A percentile compares a stretch with the other conserved stretches of the same genome.
Evolutionary conservation across 2,329 filamentous ascomycete species (phyloP).

Genomic region (Hansfordia pulvinata): DNA sequence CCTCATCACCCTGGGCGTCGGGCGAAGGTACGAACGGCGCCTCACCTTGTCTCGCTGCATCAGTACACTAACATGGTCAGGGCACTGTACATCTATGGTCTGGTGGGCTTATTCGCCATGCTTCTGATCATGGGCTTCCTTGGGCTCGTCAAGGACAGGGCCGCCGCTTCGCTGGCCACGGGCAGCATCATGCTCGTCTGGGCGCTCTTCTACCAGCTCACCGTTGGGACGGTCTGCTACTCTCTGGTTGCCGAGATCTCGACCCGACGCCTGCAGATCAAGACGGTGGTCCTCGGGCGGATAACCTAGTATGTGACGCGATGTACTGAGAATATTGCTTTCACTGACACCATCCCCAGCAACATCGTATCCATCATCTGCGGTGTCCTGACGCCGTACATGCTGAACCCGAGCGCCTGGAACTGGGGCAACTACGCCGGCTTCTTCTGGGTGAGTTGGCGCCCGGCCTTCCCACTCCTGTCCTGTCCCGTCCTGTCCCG

Average conservation of each 20-base stretch:
- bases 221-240: constrained; percentile 82
- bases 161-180: constrained; percentile 57
- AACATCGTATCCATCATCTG: constrained; percentile 74
- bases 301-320: constrained; percentile 48
- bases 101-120: constrained; percentile 61
- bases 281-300: constrained; percentile 78
- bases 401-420: constrained; percentile 81
- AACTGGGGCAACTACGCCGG: constrained; percentile 79
- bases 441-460: constrained; percentile 59
- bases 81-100: constrained; percentile 60
- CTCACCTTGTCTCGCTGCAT: constrained; percentile 7
- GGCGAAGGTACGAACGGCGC: constrained; percentile 37
- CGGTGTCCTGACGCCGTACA: constrained; percentile 75
- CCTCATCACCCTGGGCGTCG: constrained; percentile 61
- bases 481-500: neutral
- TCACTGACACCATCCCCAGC: no score
- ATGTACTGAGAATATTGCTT: constrained; percentile 4
- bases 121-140: constrained; percentile 76
- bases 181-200: constrained; percentile 77
- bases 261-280: constrained; percentile 72
- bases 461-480: neutral
- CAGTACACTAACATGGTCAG: constrained; percentile 13
- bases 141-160: constrained; percentile 54
- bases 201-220: constrained; percentile 74
- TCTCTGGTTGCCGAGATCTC: constrained; percentile 78